Percentiles rank a stretch among this genome's conserved stretches.
phyloP scores from a whole-genome alignment of 1,284 basidiomycete species.

The Abortiporus biennis region DNA sequence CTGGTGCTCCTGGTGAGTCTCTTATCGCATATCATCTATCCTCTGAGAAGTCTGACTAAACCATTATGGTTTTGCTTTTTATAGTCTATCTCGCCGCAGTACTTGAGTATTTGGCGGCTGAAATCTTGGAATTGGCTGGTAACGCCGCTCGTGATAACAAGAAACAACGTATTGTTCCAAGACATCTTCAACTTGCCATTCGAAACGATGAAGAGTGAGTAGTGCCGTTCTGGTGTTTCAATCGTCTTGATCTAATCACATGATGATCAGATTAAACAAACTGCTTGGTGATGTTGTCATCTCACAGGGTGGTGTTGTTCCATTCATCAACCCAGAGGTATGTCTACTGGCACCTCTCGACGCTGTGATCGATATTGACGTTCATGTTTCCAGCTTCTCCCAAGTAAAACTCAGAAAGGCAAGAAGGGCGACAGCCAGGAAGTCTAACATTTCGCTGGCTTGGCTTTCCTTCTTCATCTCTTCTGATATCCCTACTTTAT shows the following conservation, averaged over 20 bases:
- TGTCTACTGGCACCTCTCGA: constrained; percentile 6
- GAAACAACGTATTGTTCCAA: constrained; percentile 89
- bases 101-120: constrained; percentile 67
- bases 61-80: constrained; percentile 1
- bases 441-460: constrained; percentile 9
- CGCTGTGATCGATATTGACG: neutral
- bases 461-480: neutral
- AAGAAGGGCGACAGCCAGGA: constrained; percentile 15
- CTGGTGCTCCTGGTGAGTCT: constrained; percentile 53
- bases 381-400: constrained; percentile 11
- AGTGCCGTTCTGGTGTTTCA: neutral
- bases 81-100: constrained; percentile 72
- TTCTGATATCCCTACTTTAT: neutral
- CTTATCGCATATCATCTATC: neutral
- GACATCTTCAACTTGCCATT: constrained; percentile 88
- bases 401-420: constrained; percentile 15
- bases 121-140: constrained; percentile 74
- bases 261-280: constrained; percentile 51
- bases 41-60: neutral
- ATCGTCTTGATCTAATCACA: constrained; percentile 18
- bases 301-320: constrained; percentile 89
- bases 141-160: constrained; percentile 66
- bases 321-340: constrained; percentile 45
- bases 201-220: constrained; percentile 80
- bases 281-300: constrained; percentile 84